Percentiles rank a stretch among this genome's conserved stretches.
These are phyloP conservation scores for Penicillium crustosum DNA, from an alignment of 2,329 filamentous ascomycete genomes.

Conservation along the genomic window DNA sequence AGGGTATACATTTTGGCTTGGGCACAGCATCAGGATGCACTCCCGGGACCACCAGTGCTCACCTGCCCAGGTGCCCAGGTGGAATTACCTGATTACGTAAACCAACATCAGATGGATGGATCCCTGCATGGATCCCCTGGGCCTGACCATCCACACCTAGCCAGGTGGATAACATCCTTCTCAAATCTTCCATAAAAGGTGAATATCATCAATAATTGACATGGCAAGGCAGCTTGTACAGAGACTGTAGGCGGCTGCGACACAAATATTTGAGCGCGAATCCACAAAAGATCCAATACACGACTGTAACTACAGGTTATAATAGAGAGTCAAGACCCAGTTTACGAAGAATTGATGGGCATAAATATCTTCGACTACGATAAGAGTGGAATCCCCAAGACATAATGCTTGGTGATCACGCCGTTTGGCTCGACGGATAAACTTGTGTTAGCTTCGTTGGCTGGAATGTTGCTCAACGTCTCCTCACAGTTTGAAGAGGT, in stretches of 20 bases:
- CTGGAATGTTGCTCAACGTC: slow-evolving; percentile 5
- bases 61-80: too few relatives aligned
- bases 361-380: neutral
- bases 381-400: neutral
- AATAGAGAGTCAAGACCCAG: neutral
- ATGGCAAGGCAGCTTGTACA: neutral
- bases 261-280: neutral
- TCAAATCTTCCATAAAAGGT: neutral
- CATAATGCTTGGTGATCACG: neutral
- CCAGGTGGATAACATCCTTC: neutral
- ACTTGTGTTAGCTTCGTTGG: neutral
- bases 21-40: neutral
- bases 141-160: neutral
- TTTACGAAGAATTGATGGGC: neutral
- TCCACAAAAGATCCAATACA: neutral
- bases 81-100: neutral
- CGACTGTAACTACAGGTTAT: neutral
- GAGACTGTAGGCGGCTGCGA: too few relatives aligned
- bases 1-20: too few relatives aligned
- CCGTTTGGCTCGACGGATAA: neutral
- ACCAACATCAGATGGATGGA: neutral
- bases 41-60: neutral
- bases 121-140: too few relatives aligned
- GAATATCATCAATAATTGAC: neutral
- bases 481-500: neutral